Base-by-base conservation (phyloP, 352 stramenopile genomes). In the Globisporangium acanthophoron region DNA sequence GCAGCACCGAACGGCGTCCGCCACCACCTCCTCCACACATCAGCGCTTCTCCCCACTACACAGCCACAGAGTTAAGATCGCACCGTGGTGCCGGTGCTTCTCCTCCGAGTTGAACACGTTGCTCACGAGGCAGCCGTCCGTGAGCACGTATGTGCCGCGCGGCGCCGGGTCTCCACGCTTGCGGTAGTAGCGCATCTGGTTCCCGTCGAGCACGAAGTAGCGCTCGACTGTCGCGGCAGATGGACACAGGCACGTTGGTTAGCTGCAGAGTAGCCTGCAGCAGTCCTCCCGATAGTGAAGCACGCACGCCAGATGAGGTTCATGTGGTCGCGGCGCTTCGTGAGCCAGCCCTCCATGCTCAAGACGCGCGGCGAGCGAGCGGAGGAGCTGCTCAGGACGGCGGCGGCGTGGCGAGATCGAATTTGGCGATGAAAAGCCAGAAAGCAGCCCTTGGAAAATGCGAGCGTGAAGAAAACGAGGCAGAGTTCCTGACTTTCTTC, bases 251-350 rank as follows among this genome's bases (percentile, higher is more conserved):
- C 24, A 27, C 1, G 24, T 27, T 27, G 24, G 24, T 27, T 27
- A 27, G 24, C 24, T 27, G 24, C 24, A 27, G 24, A 27, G 24
- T 27, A 27, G 24, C 24, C 33, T 37, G 9, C 33, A 37, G 33
- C 33, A 27, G 24, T 27, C 24, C 24, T 27, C 24, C 24, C 24
- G 24, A 27, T 27, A 27, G 24, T 27, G 24, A 27, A 27, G 24
- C 2, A 70, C 80, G 66, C 83, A 94, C 85, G 68, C 85, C 85
- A 94, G 67, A 94, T 94, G 64, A 94, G 78, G 69, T 94, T 94
- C 85, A 94, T 94, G 74, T 94, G 85, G 65, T 94, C 85, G 40
- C 85, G 80, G 49, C 85, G 83, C 76, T 93, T 92, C 41, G 85
- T 93, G 59, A 94, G 77, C 85, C 85, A 94, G 66, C 85, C 85